Conservation (phyloP, 2,329 filamentous ascomycete species). For the Teratosphaeria zuluensis region DNA sequence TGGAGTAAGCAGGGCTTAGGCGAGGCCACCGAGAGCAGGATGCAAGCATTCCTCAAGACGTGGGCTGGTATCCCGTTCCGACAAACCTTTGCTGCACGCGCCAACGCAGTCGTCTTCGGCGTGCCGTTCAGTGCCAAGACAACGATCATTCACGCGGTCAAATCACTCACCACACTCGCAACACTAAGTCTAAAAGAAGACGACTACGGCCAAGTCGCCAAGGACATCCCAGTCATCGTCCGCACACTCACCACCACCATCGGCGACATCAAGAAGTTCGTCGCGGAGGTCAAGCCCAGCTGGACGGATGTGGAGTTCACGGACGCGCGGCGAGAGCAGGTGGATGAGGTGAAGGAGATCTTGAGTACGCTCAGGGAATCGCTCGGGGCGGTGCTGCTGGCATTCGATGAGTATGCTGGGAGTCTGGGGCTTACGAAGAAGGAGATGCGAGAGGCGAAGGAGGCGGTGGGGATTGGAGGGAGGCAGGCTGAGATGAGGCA, state of each 20-base stretch:
- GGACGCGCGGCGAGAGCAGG: conserved; percentile 24
- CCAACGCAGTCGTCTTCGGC: conserved; percentile 61
- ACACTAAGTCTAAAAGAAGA: conserved; percentile 71
- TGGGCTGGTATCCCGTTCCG: conserved; percentile 59
- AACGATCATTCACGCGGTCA: conserved; percentile 60
- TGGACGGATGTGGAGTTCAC: conserved; percentile 65
- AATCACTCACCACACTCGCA: conserved; percentile 53
- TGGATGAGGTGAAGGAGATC: conserved; percentile 43
- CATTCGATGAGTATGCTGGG: conserved; percentile 64
- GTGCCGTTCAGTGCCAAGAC: conserved; percentile 60
- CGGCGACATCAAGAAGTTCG: conserved; percentile 59
- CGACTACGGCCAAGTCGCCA: conserved; percentile 73
- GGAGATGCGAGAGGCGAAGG: conserved; percentile 65
- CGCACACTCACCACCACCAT: conserved; percentile 62
- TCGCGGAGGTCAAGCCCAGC: conserved; percentile 50
- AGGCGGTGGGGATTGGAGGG: conserved; percentile 53
- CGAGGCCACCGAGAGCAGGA: conserved; percentile 28
- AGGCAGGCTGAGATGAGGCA: conserved; percentile 59
- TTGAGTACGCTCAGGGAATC: conserved; percentile 54
- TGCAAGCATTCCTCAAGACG: conserved; percentile 33
- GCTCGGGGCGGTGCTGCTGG: conserved; percentile 54
- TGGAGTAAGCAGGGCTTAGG: conserved; percentile 28
- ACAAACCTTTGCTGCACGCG: conserved; percentile 55
- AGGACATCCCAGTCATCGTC: conserved; percentile 66
- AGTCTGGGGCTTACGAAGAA: conserved; percentile 59